These are phyloP conservation scores for Penicillium antarcticum DNA, from an alignment of 495 filamentous ascomycete species.

Conservation along the genomic window DNA sequence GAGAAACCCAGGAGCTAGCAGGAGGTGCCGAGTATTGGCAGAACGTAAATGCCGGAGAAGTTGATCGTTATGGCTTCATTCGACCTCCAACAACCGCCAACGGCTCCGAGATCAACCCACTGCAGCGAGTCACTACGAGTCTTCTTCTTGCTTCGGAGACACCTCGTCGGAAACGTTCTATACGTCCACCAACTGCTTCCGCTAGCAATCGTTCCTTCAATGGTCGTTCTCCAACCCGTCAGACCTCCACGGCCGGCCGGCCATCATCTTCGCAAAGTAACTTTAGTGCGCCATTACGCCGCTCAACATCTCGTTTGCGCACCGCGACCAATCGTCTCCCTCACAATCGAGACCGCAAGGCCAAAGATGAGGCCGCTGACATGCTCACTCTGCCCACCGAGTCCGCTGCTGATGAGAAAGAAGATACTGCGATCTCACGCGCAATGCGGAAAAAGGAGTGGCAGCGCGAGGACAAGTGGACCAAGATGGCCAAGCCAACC, in stretches of 20 bases:
- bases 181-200: constrained; percentile 44
- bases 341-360: constrained; percentile 68
- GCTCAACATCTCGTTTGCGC: constrained; percentile 47
- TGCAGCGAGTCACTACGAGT: constrained; percentile 65
- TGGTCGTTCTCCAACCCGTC: constrained; percentile 53
- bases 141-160: constrained; percentile 61
- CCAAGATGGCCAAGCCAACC: constrained; percentile 84
- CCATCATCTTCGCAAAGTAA: constrained; percentile 48
- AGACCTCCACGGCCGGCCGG: constrained; percentile 25
- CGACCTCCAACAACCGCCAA: constrained; percentile 42
- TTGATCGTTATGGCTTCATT: constrained; percentile 97
- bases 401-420: constrained; percentile 53
- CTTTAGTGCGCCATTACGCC: constrained; percentile 34
- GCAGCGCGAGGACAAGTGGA: constrained; percentile 89
- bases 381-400: constrained; percentile 81
- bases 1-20: constrained; percentile 60
- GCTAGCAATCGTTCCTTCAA: constrained; percentile 45
- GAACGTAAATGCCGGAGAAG: constrained; percentile 77
- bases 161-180: constrained; percentile 54
- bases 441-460: constrained; percentile 75
- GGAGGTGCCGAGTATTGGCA: constrained; percentile 96
- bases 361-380: constrained; percentile 81
- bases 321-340: constrained; percentile 73
- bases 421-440: constrained; percentile 51
- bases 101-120: constrained; percentile 45